These are phyloP conservation scores for Chenopodium berlandieri DNA, from an alignment of 148 eudicot genomes.

Conservation along the genomic window DNA sequence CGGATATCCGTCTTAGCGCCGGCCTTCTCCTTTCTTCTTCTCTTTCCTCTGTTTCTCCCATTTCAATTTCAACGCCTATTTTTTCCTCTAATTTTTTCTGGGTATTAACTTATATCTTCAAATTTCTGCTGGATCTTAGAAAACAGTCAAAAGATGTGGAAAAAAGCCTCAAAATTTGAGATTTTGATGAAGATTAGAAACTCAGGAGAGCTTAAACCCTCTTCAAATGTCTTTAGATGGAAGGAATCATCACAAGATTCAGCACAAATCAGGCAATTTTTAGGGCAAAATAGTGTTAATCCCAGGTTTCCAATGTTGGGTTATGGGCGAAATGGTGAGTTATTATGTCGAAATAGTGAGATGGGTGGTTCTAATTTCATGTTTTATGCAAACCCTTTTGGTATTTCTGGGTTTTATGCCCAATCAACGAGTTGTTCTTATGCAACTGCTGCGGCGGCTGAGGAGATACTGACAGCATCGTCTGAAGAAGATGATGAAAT, in stretches of 20 bases:
- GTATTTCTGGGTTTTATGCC: constrained; percentile 22
- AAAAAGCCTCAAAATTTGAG: constrained; percentile 28
- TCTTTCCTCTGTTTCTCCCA: constrained; percentile 4
- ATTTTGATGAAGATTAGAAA: constrained; percentile 27
- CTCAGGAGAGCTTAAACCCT: constrained; percentile 21
- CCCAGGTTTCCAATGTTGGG: constrained; percentile 18
- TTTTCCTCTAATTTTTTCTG: background rate
- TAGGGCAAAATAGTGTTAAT: background rate
- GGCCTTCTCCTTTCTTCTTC: background rate
- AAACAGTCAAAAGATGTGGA: constrained; percentile 32
- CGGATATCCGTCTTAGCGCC: constrained; percentile 26
- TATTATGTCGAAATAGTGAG: constrained; percentile 9
- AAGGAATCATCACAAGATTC: constrained; percentile 17
- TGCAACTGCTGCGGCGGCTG: constrained; percentile 56
- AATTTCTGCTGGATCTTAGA: constrained; percentile 4
- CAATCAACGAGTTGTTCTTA: constrained; percentile 32
- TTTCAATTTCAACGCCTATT: background rate
- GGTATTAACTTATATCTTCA: background rate
- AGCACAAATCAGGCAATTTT: constrained; percentile 5
- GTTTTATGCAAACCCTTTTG: constrained; percentile 31
- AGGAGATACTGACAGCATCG: constrained; percentile 54
- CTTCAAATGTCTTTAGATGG: background rate
- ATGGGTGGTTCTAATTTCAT: constrained; percentile 22
- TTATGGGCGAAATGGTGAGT: constrained; percentile 22
- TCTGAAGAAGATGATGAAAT: constrained; percentile 81